Percentiles rank a stretch among this genome's conserved stretches.
These are phyloP conservation scores for Dryadomyces quercus-mongolicae DNA, from an alignment of 2,329 filamentous ascomycete genomes.

Conservation along the genomic window DNA sequence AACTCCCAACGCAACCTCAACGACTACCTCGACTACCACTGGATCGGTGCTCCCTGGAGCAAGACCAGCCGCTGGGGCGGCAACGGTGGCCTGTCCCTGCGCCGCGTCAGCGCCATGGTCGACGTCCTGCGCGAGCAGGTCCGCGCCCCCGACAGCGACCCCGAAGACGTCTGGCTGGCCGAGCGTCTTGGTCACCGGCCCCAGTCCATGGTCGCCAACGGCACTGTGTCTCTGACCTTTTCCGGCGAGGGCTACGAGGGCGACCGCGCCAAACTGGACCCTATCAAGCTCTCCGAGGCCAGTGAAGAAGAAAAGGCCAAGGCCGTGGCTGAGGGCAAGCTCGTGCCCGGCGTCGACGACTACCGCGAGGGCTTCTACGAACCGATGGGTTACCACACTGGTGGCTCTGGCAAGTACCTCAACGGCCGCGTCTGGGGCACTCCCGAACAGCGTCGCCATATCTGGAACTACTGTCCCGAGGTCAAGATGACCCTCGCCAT, in stretches of 20 bases:
- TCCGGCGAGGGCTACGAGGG: conserved; percentile 36
- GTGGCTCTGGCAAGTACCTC: conserved; percentile 32
- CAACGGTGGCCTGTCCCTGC: conserved; percentile 39
- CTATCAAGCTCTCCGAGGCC: conserved; percentile 13
- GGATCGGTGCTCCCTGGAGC: conserved; percentile 40
- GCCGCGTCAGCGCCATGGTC: conserved; percentile 39
- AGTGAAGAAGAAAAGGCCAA: conserved; percentile 14
- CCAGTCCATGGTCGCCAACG: conserved; percentile 36
- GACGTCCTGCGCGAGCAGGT: conserved; percentile 36
- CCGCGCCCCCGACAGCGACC: conserved; percentile 28
- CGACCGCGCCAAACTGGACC: conserved; percentile 12
- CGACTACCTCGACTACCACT: conserved; percentile 39
- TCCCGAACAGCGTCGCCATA: conserved; percentile 31
- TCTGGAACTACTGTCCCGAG: conserved; percentile 47
- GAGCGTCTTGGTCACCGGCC: conserved; percentile 38
- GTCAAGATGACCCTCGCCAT: conserved; percentile 45
- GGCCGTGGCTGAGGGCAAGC: conserved; percentile 19
- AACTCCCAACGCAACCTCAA: conserved; percentile 34
- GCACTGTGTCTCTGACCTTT: conserved; percentile 34
- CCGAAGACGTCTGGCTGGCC: conserved; percentile 45
- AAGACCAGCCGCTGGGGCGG: conserved; percentile 30
- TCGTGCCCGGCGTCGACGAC: conserved; percentile 31
- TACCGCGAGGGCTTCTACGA: conserved; percentile 41
- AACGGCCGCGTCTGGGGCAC: conserved; percentile 36
- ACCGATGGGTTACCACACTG: conserved; percentile 48